A percentile compares a stretch with the other conserved stretches of the same genome.
These are phyloP conservation scores for Cerioporus squamosus DNA, from an alignment of 1,284 basidiomycete species.

Conservation along the genomic window DNA sequence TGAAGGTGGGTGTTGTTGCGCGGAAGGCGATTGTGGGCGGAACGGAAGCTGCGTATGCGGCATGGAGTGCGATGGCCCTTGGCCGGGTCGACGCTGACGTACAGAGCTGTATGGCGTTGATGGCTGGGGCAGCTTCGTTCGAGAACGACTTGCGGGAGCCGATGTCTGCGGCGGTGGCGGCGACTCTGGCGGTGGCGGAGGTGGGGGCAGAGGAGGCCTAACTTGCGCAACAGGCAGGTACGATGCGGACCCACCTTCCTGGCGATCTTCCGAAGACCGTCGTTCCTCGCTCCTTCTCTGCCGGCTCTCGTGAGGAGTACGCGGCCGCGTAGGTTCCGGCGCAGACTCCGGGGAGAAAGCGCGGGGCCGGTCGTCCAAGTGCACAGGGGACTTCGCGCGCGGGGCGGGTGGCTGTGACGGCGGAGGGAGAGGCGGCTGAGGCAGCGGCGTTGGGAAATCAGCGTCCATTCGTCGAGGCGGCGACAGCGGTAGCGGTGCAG, in stretches of 20 bases:
- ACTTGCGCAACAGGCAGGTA: constrained; percentile 31
- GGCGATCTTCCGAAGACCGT: constrained; percentile 19
- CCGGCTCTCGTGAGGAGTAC: constrained; percentile 17
- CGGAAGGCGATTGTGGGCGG: constrained; percentile 22
- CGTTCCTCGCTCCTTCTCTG: constrained; percentile 22
- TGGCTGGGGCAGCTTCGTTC: constrained; percentile 9
- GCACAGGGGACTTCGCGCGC: constrained; percentile 5
- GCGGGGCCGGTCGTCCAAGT: constrained; percentile 1
- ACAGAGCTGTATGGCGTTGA: constrained; percentile 11
- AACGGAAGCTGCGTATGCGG: constrained; percentile 19
- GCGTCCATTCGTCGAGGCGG: constrained; percentile 18
- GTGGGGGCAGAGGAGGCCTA: constrained; percentile 14
- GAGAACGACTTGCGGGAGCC: constrained; percentile 7
- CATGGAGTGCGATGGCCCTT: constrained; percentile 3
- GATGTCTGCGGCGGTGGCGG: constrained; percentile 2
- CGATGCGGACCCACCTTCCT: constrained; percentile 5
- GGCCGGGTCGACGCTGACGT: constrained; percentile 14
- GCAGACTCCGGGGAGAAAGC: constrained; percentile 5
- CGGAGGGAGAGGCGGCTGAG: constrained; percentile 16
- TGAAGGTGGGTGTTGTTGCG: constrained; percentile 4
- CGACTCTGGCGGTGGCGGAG: constrained; percentile 8
- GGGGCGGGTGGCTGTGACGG: constrained; percentile 3
- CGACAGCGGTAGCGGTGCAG: constrained; percentile 21
- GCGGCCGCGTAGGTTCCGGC: constrained; percentile 10
- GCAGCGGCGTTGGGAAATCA: constrained; percentile 22